Evolutionary conservation across 2,329 filamentous ascomycete species (phyloP), one percentile per base, ranked within the genome.

Genomic region (Coniochaeta hoffmannii): DNA sequence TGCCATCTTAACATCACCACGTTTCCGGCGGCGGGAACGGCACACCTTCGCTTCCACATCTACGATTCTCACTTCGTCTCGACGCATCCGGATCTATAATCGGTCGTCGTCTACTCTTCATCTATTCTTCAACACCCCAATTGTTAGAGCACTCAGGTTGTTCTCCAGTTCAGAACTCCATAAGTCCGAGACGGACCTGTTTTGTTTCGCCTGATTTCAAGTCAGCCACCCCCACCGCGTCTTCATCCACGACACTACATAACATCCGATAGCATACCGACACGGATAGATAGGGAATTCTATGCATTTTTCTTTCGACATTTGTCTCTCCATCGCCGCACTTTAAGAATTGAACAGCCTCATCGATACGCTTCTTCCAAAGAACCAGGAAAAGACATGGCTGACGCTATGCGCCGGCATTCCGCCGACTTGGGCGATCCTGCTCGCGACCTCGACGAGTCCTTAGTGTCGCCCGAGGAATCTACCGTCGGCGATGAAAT

Each of bases 341-440:
- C 36, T 8, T 24, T 30, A 6, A 50, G 17, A 50, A 50, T 14
- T 22, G 12, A 38, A n/a, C 50, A n/a, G 4, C 17, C n/a, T 26
- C 34, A 28, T 30, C 17, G 15, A 35, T 14, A 19, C 31, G 26
- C 50, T 17, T 35, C 15, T 31, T 2, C 12, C 12, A 24, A 11
- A 30, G 14, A 12, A 35, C 31, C 30, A 7, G 15, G 5, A 19
- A 50, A 24, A 12, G n/a, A n/a, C n/a, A 53, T 31, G 50, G 14
- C 50, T 24, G 31, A 36, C 32, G 34, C 34, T 12, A 69, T 69
- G 66, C 62, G 64, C 41, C 66, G 65, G 46, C 58, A 66, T 9
- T 68, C 67, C 12, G 50, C 63, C 22, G 63, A 68, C 56, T 58
- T 68, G 51, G 59, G 60, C 59, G 67, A 68, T 50, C 63, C 65